Conservation (phyloP, 371 early-diverging fungal species). For the Syncephalastrum monosporum region DNA sequence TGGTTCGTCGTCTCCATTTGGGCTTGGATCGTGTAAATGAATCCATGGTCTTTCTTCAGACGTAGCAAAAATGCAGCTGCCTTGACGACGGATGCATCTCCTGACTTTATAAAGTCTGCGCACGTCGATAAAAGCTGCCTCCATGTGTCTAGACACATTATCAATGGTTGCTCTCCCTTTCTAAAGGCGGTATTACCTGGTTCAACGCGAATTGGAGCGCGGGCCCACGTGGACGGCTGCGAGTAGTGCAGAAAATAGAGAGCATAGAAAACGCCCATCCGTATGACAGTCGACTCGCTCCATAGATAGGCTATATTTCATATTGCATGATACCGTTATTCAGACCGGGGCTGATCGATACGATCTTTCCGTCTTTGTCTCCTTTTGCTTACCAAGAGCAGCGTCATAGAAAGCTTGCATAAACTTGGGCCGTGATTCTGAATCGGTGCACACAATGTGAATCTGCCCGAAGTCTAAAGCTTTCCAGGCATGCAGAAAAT, state of each 20-base stretch:
- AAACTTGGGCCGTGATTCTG: conserved; percentile 6
- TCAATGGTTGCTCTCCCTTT: too few species aligned
- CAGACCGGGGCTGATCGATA: too few species aligned
- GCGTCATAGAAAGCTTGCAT: conserved; percentile 12
- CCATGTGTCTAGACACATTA: neutral
- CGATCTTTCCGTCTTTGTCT: too few species aligned
- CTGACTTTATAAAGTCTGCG: neutral
- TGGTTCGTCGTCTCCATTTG: neutral
- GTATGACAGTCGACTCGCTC: neutral
- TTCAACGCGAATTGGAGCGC: conserved; percentile 1
- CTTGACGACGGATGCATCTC: conserved; percentile 1
- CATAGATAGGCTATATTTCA: conserved; percentile 3
- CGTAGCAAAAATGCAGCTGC: conserved; percentile 6
- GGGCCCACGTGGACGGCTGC: neutral
- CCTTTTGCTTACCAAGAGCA: neutral
- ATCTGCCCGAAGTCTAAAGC: conserved; percentile 1
- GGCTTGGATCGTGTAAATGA: conserved; percentile 5
- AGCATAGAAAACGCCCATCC: conserved; percentile 9
- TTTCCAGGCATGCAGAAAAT: conserved; percentile 6
- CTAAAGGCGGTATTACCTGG: neutral
- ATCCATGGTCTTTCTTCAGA: conserved; percentile 2
- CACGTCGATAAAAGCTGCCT: neutral
- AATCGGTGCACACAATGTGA: conserved; percentile 4
- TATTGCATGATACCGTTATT: too few species aligned
- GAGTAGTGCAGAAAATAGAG: conserved; percentile 11